A percentile compares a stretch with the other conserved stretches of the same genome.
Evolutionary conservation across 2,329 filamentous ascomycete genomes (phyloP).

Genomic region (Sarocladiaceae sp.): DNA sequence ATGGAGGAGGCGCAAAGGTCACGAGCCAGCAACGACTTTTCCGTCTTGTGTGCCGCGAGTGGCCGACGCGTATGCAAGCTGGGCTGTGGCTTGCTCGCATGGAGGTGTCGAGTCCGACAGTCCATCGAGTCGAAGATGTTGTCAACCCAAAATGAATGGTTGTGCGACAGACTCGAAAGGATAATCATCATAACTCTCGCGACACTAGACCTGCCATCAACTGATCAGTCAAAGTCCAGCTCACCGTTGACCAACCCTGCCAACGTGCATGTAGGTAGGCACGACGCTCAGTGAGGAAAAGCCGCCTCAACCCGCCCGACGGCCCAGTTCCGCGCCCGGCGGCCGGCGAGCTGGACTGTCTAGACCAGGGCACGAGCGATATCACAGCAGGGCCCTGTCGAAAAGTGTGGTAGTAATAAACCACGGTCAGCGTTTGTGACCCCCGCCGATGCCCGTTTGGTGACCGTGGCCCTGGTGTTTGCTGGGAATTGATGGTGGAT

Average conservation of each 20-base stretch:
- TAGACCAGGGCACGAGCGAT: background rate
- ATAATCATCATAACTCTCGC: too few relatives aligned
- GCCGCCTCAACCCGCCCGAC: too few relatives aligned
- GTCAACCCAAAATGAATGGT: too few relatives aligned
- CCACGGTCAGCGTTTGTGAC: background rate
- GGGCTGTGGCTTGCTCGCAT: background rate
- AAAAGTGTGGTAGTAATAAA: background rate
- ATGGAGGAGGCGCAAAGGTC: background rate
- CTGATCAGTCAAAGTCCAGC: too few relatives aligned
- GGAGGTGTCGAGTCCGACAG: background rate
- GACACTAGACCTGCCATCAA: too few relatives aligned
- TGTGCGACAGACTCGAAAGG: too few relatives aligned
- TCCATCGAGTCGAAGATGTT: background rate
- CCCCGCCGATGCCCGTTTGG: background rate
- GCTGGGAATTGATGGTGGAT: too few relatives aligned
- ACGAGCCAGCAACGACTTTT: background rate
- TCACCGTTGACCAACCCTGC: too few relatives aligned
- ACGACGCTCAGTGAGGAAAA: too few relatives aligned
- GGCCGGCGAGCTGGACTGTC: background rate
- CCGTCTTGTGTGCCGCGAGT: constrained; percentile 1
- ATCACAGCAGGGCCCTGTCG: too few relatives aligned
- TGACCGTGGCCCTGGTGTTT: background rate
- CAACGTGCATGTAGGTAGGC: too few relatives aligned
- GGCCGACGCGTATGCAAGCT: background rate
- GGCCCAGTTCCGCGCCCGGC: background rate